Percentiles rank a stretch among this genome's conserved stretches.
phyloP scores from a whole-genome alignment of 257 asterid species.

The Plectranthus barbatus region DNA sequence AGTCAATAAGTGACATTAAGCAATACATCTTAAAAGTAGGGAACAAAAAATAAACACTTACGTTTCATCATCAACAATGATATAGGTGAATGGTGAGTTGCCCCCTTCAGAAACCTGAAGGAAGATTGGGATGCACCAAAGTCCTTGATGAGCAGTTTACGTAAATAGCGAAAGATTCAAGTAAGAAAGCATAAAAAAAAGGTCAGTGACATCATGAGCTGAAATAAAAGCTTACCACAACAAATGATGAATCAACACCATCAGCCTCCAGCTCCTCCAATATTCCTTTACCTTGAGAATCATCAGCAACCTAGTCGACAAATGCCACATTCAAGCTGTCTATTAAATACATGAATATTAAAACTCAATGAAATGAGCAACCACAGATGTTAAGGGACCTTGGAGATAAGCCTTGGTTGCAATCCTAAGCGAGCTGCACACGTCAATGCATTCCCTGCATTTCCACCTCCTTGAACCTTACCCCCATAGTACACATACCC shows the following conservation, averaged over 20 bases:
- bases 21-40: conserved; percentile 1
- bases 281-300: conserved; percentile 83
- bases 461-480: conserved; percentile 92
- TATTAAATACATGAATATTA: background rate
- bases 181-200: background rate
- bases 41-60: conserved; percentile 34
- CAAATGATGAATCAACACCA: conserved; percentile 74
- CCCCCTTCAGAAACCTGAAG: conserved; percentile 85
- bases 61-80: conserved; percentile 91
- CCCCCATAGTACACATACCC: conserved; percentile 1
- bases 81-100: conserved; percentile 89
- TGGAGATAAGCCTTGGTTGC: conserved; percentile 70
- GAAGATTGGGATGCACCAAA: conserved; percentile 13
- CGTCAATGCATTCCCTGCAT: conserved; percentile 86
- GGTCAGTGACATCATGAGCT: background rate
- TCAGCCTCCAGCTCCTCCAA: conserved; percentile 77
- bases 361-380: conserved; percentile 4
- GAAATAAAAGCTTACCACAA: conserved; percentile 44
- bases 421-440: conserved; percentile 88
- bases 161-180: background rate
- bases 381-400: conserved; percentile 37
- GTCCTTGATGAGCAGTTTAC: background rate
- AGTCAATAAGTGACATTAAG: background rate
- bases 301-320: conserved; percentile 69
- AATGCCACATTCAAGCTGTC: background rate